A percentile compares a stretch with the other conserved stretches of the same genome.
Evolutionary conservation across 202 grass and related monocot species (phyloP).

Genomic region (Setaria viridis): DNA sequence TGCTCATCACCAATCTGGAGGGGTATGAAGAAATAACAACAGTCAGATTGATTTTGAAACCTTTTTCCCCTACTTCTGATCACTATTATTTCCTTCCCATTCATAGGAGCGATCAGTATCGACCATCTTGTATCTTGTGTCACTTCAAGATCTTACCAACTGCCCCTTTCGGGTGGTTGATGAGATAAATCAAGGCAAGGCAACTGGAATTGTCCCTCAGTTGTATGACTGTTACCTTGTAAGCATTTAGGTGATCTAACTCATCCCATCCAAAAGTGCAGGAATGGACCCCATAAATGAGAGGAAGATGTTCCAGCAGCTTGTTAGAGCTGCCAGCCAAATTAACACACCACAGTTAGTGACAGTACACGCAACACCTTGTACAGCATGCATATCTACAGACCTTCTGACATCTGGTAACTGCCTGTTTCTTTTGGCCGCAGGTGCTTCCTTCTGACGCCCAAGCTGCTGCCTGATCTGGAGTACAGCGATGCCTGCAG

Average conservation of each 20-base stretch:
- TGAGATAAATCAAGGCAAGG: constrained; percentile 96
- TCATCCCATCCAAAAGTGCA: constrained; percentile 36
- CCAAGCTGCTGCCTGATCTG: constrained; percentile 91
- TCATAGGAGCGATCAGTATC: constrained; percentile 94
- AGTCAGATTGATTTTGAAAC: constrained; percentile 4
- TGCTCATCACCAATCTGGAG: constrained; percentile 96
- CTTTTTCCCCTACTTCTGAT: background rate
- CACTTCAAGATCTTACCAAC: constrained; percentile 96
- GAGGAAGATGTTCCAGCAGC: constrained; percentile 99
- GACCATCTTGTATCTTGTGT: constrained; percentile 94
- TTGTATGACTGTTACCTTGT: constrained; percentile 16
- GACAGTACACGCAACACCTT: constrained; percentile 10
- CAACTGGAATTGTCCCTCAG: constrained; percentile 11
- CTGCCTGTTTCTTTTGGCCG: constrained; percentile 6
- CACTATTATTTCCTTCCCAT: constrained; percentile 32
- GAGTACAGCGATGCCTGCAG: constrained; percentile 92
- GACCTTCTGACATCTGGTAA: background rate
- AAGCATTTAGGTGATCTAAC: constrained; percentile 13
- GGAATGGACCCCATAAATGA: constrained; percentile 98
- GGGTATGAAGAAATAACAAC: constrained; percentile 60
- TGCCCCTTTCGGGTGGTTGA: constrained; percentile 96
- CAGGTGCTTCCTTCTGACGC: constrained; percentile 96
- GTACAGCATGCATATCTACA: background rate
- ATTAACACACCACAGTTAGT: constrained; percentile 91
- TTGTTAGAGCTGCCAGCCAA: constrained; percentile 95